Evolutionary conservation across 2,329 filamentous ascomycete genomes (phyloP).

Genomic region (Arthrobotrys iridis): DNA sequence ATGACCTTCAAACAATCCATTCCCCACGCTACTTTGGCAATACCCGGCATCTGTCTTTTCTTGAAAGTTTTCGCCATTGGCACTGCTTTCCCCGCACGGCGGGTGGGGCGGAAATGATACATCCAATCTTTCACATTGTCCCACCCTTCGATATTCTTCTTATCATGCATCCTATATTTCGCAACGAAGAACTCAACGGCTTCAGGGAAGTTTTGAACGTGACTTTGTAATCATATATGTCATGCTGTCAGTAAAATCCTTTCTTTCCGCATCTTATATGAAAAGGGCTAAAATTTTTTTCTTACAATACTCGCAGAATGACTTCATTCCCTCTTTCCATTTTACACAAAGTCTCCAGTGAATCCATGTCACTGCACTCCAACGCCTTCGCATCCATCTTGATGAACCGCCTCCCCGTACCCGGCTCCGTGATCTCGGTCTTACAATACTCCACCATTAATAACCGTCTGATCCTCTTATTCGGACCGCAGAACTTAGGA

Average conservation of each 20-base stretch:
- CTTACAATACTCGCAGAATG: slow-evolving; percentile 60
- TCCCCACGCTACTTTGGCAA: slow-evolving; percentile 66
- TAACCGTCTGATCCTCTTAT: slow-evolving; percentile 60
- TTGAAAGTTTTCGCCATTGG: slow-evolving; percentile 66
- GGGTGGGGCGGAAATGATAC: slow-evolving; percentile 64
- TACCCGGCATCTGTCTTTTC: slow-evolving; percentile 66
- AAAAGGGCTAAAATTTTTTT: slow-evolving; percentile 60
- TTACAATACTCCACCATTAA: slow-evolving; percentile 67
- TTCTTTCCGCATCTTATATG: slow-evolving; percentile 27
- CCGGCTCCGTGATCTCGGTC: slow-evolving; percentile 52
- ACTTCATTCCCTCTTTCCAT: slow-evolving; percentile 57
- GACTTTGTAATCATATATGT: slow-evolving; percentile 56
- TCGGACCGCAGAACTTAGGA: slow-evolving; percentile 31
- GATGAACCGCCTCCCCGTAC: slow-evolving; percentile 53
- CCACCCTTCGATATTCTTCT: slow-evolving; percentile 64
- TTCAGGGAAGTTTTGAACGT: slow-evolving; percentile 68
- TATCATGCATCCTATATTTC: slow-evolving; percentile 67
- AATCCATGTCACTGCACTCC: slow-evolving; percentile 31
- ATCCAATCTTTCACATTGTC: slow-evolving; percentile 65
- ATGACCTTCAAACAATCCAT: slow-evolving; percentile 67
- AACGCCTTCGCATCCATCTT: slow-evolving; percentile 49
- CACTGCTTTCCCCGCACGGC: slow-evolving; percentile 66
- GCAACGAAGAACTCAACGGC: slow-evolving; percentile 65
- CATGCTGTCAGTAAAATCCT: slow-evolving; percentile 3
- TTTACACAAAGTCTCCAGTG: slow-evolving; percentile 49